These are phyloP conservation scores for Alternaria angustiovoidea DNA, from an alignment of 2,329 filamentous ascomycete species.

Conservation along the genomic window DNA sequence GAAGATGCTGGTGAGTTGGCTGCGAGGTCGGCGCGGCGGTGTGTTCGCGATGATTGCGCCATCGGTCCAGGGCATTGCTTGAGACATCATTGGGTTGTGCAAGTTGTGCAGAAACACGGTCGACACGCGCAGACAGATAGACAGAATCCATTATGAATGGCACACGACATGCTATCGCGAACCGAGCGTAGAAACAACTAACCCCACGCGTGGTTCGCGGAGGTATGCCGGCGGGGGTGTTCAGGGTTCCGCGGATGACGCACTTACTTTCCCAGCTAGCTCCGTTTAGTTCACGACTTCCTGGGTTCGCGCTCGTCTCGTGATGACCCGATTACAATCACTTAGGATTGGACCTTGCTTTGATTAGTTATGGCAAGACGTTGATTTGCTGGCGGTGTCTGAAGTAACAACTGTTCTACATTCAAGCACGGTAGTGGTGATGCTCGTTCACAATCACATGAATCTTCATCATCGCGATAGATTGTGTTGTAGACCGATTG, in stretches of 20 bases:
- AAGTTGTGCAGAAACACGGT: slow-evolving; percentile 16
- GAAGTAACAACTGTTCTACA: background rate
- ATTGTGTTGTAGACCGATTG: slow-evolving; percentile 21
- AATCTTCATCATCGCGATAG: background rate
- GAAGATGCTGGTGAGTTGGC: slow-evolving; percentile 23
- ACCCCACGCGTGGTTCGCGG: slow-evolving; percentile 22
- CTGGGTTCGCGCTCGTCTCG: background rate
- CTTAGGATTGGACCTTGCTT: background rate
- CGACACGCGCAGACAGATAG: background rate
- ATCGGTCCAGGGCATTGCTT: slow-evolving; percentile 40
- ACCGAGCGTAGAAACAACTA: slow-evolving; percentile 7
- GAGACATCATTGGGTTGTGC: slow-evolving; percentile 23
- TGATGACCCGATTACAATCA: background rate
- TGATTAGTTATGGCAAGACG: background rate
- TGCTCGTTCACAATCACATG: background rate
- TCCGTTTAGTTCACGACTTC: slow-evolving; percentile 1
- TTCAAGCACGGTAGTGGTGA: background rate
- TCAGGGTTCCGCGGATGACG: slow-evolving; percentile 24
- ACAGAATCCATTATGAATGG: background rate
- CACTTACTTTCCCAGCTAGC: slow-evolving; percentile 10
- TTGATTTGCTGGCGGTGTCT: background rate
- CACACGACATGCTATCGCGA: slow-evolving; percentile 21
- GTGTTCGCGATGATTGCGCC: slow-evolving; percentile 44
- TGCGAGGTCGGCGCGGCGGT: slow-evolving; percentile 36
- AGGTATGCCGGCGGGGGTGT: slow-evolving; percentile 14